A percentile compares a stretch with the other conserved stretches of the same genome.
phyloP scores from a whole-genome alignment of 129 eudicot genomes.

The Artemisia tridentata region DNA sequence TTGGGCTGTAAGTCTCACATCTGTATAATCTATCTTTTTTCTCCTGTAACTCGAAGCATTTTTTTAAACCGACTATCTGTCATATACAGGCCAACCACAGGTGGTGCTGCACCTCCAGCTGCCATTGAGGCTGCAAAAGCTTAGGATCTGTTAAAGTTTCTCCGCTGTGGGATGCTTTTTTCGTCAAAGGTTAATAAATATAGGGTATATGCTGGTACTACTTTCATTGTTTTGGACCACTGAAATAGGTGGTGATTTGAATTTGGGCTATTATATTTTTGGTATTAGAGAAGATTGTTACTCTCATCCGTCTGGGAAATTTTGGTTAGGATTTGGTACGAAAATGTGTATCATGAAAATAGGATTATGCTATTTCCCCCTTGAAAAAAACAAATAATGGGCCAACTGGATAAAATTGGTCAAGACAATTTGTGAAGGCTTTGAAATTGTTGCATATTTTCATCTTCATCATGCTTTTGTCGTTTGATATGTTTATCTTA shows the following conservation, averaged over 20 bases:
- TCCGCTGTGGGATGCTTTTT: background rate
- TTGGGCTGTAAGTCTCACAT: conserved; percentile 47
- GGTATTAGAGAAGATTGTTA: conserved; percentile 19
- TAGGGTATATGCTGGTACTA: conserved; percentile 14
- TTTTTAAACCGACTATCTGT: conserved; percentile 12
- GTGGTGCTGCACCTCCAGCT: conserved; percentile 77
- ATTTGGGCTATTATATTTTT: conserved; percentile 16
- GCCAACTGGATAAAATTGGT: conserved; percentile 21
- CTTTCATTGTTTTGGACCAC: conserved; percentile 19
- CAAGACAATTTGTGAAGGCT: conserved; percentile 21
- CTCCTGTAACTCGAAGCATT: background rate
- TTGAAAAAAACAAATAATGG: conserved; percentile 39
- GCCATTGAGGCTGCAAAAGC: conserved; percentile 51
- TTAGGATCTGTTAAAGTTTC: conserved; percentile 20
- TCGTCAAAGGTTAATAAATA: conserved; percentile 19
- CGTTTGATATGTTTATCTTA: background rate
- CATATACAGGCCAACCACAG: conserved; percentile 77
- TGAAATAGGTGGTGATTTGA: conserved; percentile 13
- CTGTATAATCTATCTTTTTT: background rate
- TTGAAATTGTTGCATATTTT: conserved; percentile 4
- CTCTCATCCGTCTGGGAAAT: conserved; percentile 24
- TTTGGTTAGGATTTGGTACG: conserved; percentile 32
- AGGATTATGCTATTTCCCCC: conserved; percentile 7
- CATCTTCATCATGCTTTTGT: conserved; percentile 19
- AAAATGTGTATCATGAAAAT: conserved; percentile 24